Evolutionary conservation across 2,329 filamentous ascomycete species (phyloP).

Genomic region (Aspergillaceae sp.): DNA sequence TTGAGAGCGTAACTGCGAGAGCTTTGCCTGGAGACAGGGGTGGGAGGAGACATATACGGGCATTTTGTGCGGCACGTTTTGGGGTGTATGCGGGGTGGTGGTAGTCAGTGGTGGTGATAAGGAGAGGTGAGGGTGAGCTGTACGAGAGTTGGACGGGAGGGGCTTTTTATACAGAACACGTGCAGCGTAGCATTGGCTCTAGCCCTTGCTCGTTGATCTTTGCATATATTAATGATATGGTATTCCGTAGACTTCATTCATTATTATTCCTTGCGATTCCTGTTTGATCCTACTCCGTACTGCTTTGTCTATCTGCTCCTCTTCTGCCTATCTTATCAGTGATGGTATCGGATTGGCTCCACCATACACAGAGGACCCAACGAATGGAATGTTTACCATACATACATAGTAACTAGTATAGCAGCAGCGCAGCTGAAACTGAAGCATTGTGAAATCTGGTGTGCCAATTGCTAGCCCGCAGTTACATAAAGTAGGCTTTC

Average conservation of each 20-base stretch:
- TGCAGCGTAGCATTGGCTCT: neutral
- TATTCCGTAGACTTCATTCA: no score
- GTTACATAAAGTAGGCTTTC: no score
- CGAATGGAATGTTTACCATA: no score
- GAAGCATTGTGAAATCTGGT: no score
- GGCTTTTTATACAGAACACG: constrained; percentile 1
- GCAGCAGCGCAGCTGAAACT: no score
- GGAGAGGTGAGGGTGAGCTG: constrained; percentile 1
- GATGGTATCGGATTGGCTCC: neutral
- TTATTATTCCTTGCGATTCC: no score
- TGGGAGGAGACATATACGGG: constrained; percentile 69
- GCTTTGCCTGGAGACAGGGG: constrained; percentile 78
- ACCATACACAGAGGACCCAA: neutral
- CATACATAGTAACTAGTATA: no score
- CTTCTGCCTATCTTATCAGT: no score
- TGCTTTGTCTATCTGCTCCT: no score
- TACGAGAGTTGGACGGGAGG: constrained; percentile 1
- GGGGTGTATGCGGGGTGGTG: neutral
- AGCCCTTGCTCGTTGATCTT: no score
- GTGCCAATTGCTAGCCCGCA: no score
- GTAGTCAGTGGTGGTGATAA: neutral
- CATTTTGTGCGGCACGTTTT: constrained; percentile 3
- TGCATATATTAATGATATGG: no score
- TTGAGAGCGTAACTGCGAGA: constrained; percentile 76
- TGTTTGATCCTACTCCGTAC: neutral